These are phyloP conservation scores for Blastocystis sp. DNA, from an alignment of 352 stramenopile genomes.

Conservation along the genomic window DNA sequence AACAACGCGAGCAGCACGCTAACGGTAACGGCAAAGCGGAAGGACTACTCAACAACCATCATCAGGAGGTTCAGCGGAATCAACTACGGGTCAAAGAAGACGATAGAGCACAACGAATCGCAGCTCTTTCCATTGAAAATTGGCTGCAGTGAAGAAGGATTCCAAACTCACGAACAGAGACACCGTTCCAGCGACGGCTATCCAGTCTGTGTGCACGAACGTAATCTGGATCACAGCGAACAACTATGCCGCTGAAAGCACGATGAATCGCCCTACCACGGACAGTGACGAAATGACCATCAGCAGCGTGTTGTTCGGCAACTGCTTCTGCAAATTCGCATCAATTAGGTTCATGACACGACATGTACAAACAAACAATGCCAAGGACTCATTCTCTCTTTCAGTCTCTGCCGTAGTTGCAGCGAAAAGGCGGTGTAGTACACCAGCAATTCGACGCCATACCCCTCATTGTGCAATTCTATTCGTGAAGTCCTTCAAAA, in stretches of 20 bases:
- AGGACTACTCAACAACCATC: conserved; percentile 17
- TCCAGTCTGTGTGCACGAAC: conserved; percentile 19
- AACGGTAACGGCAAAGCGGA: background rate
- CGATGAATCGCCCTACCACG: conserved; percentile 2
- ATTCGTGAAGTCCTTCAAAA: background rate
- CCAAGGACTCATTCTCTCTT: background rate
- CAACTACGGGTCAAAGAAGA: conserved; percentile 18
- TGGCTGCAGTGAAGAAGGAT: conserved; percentile 28
- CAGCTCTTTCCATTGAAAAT: conserved; percentile 44
- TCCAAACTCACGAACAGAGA: conserved; percentile 41
- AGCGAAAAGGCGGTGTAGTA: conserved; percentile 16
- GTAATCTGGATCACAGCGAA: conserved; percentile 41
- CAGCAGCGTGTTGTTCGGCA: conserved; percentile 27
- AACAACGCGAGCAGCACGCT: conserved; percentile 34
- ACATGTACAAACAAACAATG: conserved; percentile 7
- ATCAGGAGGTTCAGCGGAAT: background rate
- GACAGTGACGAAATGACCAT: conserved; percentile 21
- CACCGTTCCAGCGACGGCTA: conserved; percentile 3
- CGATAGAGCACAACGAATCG: background rate
- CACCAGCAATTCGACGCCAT: conserved; percentile 37
- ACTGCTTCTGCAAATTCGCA: conserved; percentile 18
- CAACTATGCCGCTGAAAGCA: background rate
- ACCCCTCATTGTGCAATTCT: conserved; percentile 13
- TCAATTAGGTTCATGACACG: conserved; percentile 32
- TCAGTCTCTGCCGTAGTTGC: background rate